Evolutionary conservation across 768 basidiomycete genomes (phyloP), one percentile per base, ranked within the genome.

Genomic region (Cystofilobasidium bisporidii): DNA sequence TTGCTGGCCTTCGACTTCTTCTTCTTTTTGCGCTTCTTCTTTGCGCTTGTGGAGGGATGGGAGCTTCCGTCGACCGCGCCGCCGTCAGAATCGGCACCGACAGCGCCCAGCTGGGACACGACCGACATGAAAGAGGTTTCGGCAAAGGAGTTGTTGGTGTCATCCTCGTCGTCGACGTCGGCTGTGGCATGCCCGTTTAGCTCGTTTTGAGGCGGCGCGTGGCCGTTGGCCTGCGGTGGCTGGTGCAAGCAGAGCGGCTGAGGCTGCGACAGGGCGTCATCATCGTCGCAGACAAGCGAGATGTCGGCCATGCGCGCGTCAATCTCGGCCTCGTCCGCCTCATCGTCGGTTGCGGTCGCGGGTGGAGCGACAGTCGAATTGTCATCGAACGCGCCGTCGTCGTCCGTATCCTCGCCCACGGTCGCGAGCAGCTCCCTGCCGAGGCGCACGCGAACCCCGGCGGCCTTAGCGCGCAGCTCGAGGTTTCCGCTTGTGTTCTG

Each of bases 21-120:
- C 30, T 56, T 56, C 53, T 56, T 56, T 30, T 50, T 50, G 11
- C 20, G 11, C 48, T 56, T 56, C 53, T 56, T 28, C 53, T 56
- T 56, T 10, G 18, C n/a, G 28, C 17, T 30, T 20, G 26, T 2
- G 53, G 12, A 8, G 28, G 28, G 15, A 3, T 15, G 15, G n/a
- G n/a, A n/a, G n/a, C n/a, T 6, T 9, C 26, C 11, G 15, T 32
- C 28, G 53, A 15, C 15, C 15, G 53, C 18, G 14, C 18, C 53
- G 26, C 30, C 53, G n/a, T 48, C 47, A 22, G 47, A 24, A 22
- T 48, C 22, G 47, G 9, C 20, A 6, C 22, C n/a, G 47, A 3
- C 47, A 5, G 8, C n/a, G n/a, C 24, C 14, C 22, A 5, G 47
- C 47, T 48, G 47, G 22, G 47, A 48, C 4, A 17, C 47, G 47